phyloP scores from a whole-genome alignment of 352 stramenopile genomes.

The Globisporangium spinosum region DNA sequence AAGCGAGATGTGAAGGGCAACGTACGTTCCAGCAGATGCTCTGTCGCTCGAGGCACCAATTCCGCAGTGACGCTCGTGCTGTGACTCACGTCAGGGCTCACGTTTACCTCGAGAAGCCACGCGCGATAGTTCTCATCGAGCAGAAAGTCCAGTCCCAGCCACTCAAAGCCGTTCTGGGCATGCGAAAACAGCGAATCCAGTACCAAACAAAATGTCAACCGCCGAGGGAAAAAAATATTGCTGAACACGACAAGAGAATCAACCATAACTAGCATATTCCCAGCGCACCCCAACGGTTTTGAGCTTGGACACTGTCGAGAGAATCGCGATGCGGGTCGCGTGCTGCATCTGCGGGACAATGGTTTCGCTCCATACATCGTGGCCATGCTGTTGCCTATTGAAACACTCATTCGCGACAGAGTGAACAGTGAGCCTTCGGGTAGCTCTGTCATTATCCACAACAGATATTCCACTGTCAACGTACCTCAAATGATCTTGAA shows the following conservation, averaged over 20 bases:
- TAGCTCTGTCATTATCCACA: not conserved
- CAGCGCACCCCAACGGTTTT: slow-evolving; percentile 45
- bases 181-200: not conserved
- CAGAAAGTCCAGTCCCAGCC: slow-evolving; percentile 84
- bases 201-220: not conserved
- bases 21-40: slow-evolving; percentile 47
- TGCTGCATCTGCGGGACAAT: slow-evolving; percentile 62
- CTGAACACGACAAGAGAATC: not conserved
- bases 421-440: not conserved
- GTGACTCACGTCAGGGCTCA: slow-evolving; percentile 85
- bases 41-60: slow-evolving; percentile 51
- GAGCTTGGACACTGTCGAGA: slow-evolving; percentile 42
- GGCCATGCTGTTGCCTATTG: slow-evolving; percentile 27
- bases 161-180: slow-evolving; percentile 73
- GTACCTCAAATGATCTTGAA: slow-evolving; percentile 38
- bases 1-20: not conserved
- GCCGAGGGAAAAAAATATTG: not conserved
- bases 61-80: slow-evolving; percentile 54
- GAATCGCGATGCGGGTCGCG: slow-evolving; percentile 32
- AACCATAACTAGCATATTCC: not conserved
- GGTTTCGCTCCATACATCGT: slow-evolving; percentile 42
- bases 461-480: not conserved
- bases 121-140: slow-evolving; percentile 49
- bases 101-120: slow-evolving; percentile 87
- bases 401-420: not conserved